Evolutionary conservation across 1,284 basidiomycete species (phyloP), one percentile per base, ranked within the genome.

Genomic region (Xanthoconium separans): DNA sequence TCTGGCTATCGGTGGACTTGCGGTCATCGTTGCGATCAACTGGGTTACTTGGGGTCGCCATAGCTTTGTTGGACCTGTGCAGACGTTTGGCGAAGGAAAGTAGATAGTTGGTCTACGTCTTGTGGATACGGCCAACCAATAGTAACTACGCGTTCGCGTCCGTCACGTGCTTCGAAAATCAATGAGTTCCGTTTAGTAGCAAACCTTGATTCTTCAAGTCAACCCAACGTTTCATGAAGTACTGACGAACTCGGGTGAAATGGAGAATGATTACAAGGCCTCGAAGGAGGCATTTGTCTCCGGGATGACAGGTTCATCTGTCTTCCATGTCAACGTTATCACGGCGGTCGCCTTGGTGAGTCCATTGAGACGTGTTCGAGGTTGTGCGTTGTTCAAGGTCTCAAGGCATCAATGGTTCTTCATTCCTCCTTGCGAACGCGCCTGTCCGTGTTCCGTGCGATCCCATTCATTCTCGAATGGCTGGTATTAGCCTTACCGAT

Each of bases 241-340:
- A 3, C 5, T 16, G 15, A 22, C n/a, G n/a, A n/a, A n/a, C n/a
- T n/a, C n/a, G n/a, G n/a, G 15, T 18, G 37, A 18, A 9, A 70
- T 68, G 70, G 47, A 55, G 29, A 16, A 40, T 27, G 59, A 69
- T 51, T 97, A 97, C 79, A 95, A 94, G 73, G 61, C 78, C 16
- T 84, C 81, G 24, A 98, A 98, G 72, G 91, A 95, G 75, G 85
- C 84, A 0, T 98, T 95, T 65, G 90, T 95, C 44, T 87, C 92
- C 16, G 85, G 87, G 43, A 84, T 83, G 71, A 82, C 80, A 3
- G 95, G 95, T 2, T 90, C 90, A 0, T 84, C 85, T 6, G 77
- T 97, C 11, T 73, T 72, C 3, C 85, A 89, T 64, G 78, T 97
- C 65, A 94, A 95, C 68, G 61, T 82, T 42, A 75, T 96, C 33